A percentile compares a stretch with the other conserved stretches of the same genome.
phyloP scores from a whole-genome alignment of 2,329 filamentous ascomycete species.

The Penicillium sp. region DNA sequence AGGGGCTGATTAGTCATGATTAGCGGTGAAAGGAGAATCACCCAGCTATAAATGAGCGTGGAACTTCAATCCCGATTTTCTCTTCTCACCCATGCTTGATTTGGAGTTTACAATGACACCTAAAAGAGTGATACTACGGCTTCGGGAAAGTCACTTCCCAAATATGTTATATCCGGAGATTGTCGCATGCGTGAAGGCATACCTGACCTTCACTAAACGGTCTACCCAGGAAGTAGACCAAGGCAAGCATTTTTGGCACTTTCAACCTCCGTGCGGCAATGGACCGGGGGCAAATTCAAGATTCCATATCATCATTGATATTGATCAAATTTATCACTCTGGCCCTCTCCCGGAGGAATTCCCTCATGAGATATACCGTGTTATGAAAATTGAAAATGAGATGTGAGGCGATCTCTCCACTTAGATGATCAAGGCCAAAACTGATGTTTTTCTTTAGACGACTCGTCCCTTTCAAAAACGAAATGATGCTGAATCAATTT shows the following conservation, averaged over 20 bases:
- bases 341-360: constrained; percentile 1
- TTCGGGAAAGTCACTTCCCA: constrained; percentile 4
- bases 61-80: not conserved
- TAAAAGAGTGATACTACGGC: constrained; percentile 5
- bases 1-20: not conserved
- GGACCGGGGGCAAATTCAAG: not conserved
- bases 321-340: constrained; percentile 2
- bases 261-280: constrained; percentile 1
- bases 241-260: constrained; percentile 6
- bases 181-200: constrained; percentile 1
- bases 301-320: constrained; percentile 5
- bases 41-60: not conserved
- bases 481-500: not conserved
- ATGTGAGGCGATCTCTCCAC: constrained; percentile 2
- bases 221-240: constrained; percentile 1
- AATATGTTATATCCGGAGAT: constrained; percentile 3
- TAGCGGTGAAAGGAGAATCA: not conserved
- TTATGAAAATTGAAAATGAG: constrained; percentile 2
- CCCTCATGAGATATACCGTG: constrained; percentile 7
- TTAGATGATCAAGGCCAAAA: not conserved
- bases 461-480: not conserved
- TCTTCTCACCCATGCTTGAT: not conserved
- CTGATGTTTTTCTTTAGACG: not conserved
- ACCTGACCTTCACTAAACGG: constrained; percentile 1
- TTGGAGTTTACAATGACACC: constrained; percentile 2